Conservation (phyloP, 176 grass and related monocot species). For the Ampelocalamus luodianensis region DNA sequence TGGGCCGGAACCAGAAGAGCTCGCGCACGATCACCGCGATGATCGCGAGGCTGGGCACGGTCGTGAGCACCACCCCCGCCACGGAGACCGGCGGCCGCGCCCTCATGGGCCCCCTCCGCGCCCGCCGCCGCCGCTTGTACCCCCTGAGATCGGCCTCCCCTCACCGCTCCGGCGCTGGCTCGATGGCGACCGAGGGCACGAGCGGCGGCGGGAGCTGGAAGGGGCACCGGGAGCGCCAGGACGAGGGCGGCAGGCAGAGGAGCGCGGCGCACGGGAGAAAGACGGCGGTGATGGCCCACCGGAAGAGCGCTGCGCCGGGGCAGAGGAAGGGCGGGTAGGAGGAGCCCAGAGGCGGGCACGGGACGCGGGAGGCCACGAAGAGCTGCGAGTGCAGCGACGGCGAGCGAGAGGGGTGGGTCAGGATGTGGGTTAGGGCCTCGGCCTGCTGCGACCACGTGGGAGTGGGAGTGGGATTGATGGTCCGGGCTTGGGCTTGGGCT, state of each 20-base stretch:
- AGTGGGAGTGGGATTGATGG: not conserved
- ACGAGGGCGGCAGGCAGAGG: slow-evolving; percentile 59
- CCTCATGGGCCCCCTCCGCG: slow-evolving; percentile 42
- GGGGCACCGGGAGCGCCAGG: slow-evolving; percentile 80
- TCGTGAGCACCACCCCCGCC: slow-evolving; percentile 37
- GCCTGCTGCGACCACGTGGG: slow-evolving; percentile 53
- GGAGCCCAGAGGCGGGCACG: slow-evolving; percentile 51
- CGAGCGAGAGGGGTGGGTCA: slow-evolving; percentile 55
- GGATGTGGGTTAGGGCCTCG: slow-evolving; percentile 66
- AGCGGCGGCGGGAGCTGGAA: slow-evolving; percentile 78
- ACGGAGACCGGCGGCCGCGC: slow-evolving; percentile 35
- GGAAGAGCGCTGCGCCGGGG: slow-evolving; percentile 46
- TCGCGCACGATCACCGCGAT: slow-evolving; percentile 39
- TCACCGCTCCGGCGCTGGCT: slow-evolving; percentile 56
- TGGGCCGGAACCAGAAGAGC: slow-evolving; percentile 45
- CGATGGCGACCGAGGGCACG: slow-evolving; percentile 56
- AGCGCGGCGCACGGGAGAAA: slow-evolving; percentile 63
- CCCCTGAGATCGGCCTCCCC: slow-evolving; percentile 47
- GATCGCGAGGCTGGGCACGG: slow-evolving; percentile 42
- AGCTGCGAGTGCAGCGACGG: slow-evolving; percentile 90
- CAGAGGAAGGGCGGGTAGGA: slow-evolving; percentile 86
- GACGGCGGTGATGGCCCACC: slow-evolving; percentile 58
- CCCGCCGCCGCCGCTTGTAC: slow-evolving; percentile 48
- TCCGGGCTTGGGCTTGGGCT: not conserved
- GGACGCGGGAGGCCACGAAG: slow-evolving; percentile 63